Evolutionary conservation across 1,284 basidiomycete genomes (phyloP).

Genomic region (Malassezia sympodialis): DNA sequence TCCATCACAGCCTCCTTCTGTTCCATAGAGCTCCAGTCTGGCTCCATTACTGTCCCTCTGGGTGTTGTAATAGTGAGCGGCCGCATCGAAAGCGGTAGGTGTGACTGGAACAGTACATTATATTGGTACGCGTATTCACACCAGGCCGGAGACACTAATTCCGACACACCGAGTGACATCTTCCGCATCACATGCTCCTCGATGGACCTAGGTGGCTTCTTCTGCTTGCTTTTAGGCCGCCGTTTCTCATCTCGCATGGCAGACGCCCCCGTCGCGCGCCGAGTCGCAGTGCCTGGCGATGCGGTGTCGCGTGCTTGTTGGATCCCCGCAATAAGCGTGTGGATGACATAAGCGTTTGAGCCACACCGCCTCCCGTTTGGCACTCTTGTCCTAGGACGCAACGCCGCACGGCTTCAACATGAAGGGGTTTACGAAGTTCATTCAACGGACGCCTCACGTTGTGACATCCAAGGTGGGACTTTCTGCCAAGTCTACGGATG

Average conservation of each 20-base stretch:
- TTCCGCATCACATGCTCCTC: slow-evolving; percentile 23
- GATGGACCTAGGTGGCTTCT: slow-evolving; percentile 8
- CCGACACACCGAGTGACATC: slow-evolving; percentile 33
- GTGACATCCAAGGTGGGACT: slow-evolving; percentile 43
- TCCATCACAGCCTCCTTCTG: slow-evolving; percentile 23
- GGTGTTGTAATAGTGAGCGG: slow-evolving; percentile 31
- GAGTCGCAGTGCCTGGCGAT: not conserved
- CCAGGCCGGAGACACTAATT: slow-evolving; percentile 38
- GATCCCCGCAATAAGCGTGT: not conserved
- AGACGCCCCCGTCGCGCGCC: not conserved
- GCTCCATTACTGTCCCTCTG: slow-evolving; percentile 20
- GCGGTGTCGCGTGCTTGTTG: not conserved
- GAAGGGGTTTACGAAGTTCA: slow-evolving; percentile 37
- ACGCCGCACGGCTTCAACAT: slow-evolving; percentile 12
- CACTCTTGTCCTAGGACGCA: not conserved
- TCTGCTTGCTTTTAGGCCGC: not conserved
- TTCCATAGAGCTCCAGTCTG: slow-evolving; percentile 17
- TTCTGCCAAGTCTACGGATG: slow-evolving; percentile 39
- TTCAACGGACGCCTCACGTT: slow-evolving; percentile 44
- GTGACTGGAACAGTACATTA: slow-evolving; percentile 26
- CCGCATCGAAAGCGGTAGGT: slow-evolving; percentile 26
- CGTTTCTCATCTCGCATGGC: not conserved
- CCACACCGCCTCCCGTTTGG: not conserved
- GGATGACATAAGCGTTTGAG: not conserved
- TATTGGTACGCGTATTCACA: slow-evolving; percentile 41